A percentile compares a stretch with the other conserved stretches of the same genome.
phyloP scores from a whole-genome alignment of 345 rosid genomes.

The Cardamine chenopodiifolia region DNA sequence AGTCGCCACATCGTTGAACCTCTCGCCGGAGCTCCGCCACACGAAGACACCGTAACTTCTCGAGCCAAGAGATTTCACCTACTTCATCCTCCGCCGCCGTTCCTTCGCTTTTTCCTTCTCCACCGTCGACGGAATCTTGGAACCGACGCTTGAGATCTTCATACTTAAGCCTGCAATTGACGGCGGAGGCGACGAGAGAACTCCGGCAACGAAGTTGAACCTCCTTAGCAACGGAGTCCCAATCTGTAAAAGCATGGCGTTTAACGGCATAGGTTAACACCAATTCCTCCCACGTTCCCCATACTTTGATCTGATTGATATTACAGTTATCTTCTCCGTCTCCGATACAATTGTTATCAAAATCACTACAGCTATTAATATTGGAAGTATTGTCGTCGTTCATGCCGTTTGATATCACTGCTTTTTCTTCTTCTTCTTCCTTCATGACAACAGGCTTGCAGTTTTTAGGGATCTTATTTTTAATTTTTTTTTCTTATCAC shows the following conservation, averaged over 20 bases:
- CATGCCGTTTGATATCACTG: conserved; percentile 30
- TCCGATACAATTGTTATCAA: conserved; percentile 22
- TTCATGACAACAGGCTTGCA: conserved; percentile 11
- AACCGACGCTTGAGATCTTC: conserved; percentile 70
- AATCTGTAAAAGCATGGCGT: conserved; percentile 67
- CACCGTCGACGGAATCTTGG: conserved; percentile 31
- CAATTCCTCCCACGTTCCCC: conserved; percentile 84
- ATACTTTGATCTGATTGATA: conserved; percentile 35
- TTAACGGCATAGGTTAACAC: conserved; percentile 76
- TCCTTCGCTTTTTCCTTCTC: background rate
- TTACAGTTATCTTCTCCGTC: conserved; percentile 2
- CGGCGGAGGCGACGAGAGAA: conserved; percentile 53
- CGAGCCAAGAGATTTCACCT: conserved; percentile 57
- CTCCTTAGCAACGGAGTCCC: conserved; percentile 74
- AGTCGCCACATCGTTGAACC: conserved; percentile 65
- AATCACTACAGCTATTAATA: conserved; percentile 27
- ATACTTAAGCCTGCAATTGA: conserved; percentile 60
- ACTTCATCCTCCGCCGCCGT: conserved; percentile 24
- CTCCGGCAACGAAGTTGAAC: conserved; percentile 56
- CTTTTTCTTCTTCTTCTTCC: conserved; percentile 17
- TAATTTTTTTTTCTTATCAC: background rate
- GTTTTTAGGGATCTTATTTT: conserved; percentile 34
- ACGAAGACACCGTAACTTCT: conserved; percentile 58
- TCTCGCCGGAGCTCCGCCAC: conserved; percentile 69
- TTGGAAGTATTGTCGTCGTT: conserved; percentile 28